A percentile compares a stretch with the other conserved stretches of the same genome.
Evolutionary conservation across 192 early-diverging fungal species (phyloP).

Genomic region (Umbelopsis ramanniana): DNA sequence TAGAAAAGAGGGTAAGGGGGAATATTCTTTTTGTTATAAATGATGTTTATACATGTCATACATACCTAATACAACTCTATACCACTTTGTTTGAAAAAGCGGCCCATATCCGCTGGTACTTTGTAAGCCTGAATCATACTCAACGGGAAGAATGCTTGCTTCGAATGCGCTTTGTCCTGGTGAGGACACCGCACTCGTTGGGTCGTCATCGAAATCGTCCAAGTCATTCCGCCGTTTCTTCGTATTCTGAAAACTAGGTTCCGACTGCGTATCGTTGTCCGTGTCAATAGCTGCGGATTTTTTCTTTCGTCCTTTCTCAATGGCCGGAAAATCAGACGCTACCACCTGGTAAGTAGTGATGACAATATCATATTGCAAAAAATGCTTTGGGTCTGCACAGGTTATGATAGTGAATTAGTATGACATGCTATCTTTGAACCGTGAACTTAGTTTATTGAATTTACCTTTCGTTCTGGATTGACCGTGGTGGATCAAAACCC

Average conservation of each 20-base stretch:
- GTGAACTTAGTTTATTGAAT: background rate
- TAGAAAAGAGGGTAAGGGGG: background rate
- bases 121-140: constrained; percentile 7
- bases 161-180: background rate
- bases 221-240: constrained; percentile 18
- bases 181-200: background rate
- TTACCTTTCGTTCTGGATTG: constrained; percentile 29
- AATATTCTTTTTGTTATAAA: background rate
- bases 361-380: constrained; percentile 45
- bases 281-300: background rate
- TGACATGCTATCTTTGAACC: background rate
- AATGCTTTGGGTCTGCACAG: constrained; percentile 9
- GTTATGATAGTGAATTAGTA: background rate
- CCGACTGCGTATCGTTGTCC: background rate
- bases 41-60: background rate
- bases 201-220: background rate
- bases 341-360: constrained; percentile 48
- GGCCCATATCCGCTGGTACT: constrained; percentile 28
- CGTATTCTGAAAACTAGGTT: background rate
- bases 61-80: constrained; percentile 51
- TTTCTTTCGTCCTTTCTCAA: constrained; percentile 22
- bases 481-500: constrained; percentile 44
- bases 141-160: background rate
- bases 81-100: constrained; percentile 47
- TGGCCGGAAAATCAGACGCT: constrained; percentile 31